Evolutionary conservation across 148 eudicot genomes (phyloP).

Genomic region (Beta vulgaris): DNA sequence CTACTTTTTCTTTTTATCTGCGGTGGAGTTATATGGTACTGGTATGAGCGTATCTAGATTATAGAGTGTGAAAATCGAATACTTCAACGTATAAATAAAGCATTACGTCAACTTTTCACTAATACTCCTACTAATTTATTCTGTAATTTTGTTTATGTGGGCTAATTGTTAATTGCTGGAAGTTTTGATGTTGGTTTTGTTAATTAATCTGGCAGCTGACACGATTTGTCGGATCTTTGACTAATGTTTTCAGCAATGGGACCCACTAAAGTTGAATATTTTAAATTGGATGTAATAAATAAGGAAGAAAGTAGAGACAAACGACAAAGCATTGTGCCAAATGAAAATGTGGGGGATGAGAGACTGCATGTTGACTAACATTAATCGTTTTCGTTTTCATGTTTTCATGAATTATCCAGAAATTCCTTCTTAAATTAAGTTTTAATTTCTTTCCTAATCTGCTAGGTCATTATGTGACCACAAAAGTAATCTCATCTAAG

Average conservation of each 20-base stretch:
- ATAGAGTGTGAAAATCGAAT: neutral
- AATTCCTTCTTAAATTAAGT: too few relatives aligned
- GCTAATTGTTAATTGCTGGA: neutral
- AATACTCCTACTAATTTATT: too few relatives aligned
- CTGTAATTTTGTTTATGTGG: neutral
- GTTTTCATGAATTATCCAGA: too few relatives aligned
- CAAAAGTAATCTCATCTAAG: too few relatives aligned
- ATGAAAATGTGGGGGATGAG: too few relatives aligned
- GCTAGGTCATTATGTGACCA: too few relatives aligned
- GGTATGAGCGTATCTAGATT: too few relatives aligned
- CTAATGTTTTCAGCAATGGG: conserved; percentile 14
- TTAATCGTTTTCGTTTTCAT: neutral
- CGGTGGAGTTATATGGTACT: too few relatives aligned
- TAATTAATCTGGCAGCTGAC: conserved; percentile 12
- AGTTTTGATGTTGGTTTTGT: neutral
- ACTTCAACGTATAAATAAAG: neutral
- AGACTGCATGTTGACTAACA: conserved; percentile 17
- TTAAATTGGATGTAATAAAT: neutral
- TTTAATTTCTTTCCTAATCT: too few relatives aligned
- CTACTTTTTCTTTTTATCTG: too few relatives aligned
- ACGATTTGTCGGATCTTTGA: conserved; percentile 33
- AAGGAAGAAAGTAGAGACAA: conserved; percentile 21
- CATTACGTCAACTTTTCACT: too few relatives aligned
- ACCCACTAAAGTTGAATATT: conserved; percentile 20
- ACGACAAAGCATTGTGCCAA: conserved; percentile 23